Percentiles rank a stretch among this genome's conserved stretches.
These are phyloP conservation scores for Eremothecium coryli DNA, from an alignment of 1,139 yeast genomes.

Conservation along the genomic window DNA sequence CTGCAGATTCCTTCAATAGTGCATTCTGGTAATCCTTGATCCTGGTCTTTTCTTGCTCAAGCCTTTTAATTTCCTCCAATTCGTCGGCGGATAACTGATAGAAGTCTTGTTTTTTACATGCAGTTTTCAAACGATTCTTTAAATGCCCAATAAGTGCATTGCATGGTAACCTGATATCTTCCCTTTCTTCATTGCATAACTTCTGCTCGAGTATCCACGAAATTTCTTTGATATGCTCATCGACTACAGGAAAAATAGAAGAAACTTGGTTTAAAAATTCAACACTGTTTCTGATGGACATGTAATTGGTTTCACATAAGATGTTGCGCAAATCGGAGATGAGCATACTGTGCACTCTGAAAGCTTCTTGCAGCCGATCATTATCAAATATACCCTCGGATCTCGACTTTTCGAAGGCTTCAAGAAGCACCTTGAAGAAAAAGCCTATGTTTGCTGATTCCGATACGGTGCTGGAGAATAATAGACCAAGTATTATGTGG, in stretches of 20 bases:
- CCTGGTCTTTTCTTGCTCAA: constrained; percentile 21
- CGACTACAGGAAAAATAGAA: constrained; percentile 58
- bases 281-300: constrained; percentile 74
- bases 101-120: constrained; percentile 56
- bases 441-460: constrained; percentile 82
- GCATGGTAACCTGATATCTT: constrained; percentile 73
- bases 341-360: constrained; percentile 44
- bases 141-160: constrained; percentile 70
- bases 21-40: constrained; percentile 20
- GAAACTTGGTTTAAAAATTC: constrained; percentile 64
- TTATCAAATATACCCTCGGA: constrained; percentile 21
- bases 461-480: constrained; percentile 61
- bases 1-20: constrained; percentile 27
- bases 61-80: constrained; percentile 21
- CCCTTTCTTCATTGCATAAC: constrained; percentile 50
- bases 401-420: constrained; percentile 32
- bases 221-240: constrained; percentile 55
- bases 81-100: constrained; percentile 37
- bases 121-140: constrained; percentile 45
- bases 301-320: constrained; percentile 48
- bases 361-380: constrained; percentile 39
- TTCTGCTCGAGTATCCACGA: constrained; percentile 42
- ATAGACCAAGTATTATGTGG: constrained; percentile 46
- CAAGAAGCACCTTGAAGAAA: constrained; percentile 53
- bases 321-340: constrained; percentile 43